phyloP scores from a whole-genome alignment of 805 yeast genomes.

The Naumovozyma castellii region DNA sequence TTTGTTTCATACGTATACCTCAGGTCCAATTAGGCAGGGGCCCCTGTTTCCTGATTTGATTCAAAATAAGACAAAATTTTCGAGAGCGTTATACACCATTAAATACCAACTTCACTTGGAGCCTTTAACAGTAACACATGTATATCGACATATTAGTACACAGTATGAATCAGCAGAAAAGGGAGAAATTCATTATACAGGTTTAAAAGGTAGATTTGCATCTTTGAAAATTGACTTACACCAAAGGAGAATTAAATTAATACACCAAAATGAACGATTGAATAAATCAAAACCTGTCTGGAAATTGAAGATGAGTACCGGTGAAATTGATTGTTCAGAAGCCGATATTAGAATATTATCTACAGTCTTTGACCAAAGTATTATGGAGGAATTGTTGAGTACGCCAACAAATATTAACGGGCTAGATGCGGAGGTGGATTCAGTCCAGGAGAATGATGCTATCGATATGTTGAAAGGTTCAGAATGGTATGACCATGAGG shows the following conservation, averaged over 20 bases:
- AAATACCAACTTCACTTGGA: constrained; percentile 61
- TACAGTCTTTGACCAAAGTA: constrained; percentile 52
- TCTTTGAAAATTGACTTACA: constrained; percentile 52
- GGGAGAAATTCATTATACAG: constrained; percentile 40
- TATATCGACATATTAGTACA: constrained; percentile 49
- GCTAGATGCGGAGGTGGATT: not conserved
- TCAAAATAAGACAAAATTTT: constrained; percentile 47
- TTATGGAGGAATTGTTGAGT: constrained; percentile 34
- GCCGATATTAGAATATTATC: constrained; percentile 62
- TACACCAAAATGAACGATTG: constrained; percentile 36
- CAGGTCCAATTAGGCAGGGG: constrained; percentile 72
- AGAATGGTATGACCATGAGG: constrained; percentile 68
- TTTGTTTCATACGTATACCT: constrained; percentile 62
- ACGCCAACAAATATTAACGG: not conserved
- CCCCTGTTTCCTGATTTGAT: constrained; percentile 45
- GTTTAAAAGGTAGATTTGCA: constrained; percentile 50
- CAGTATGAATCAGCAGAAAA: constrained; percentile 34
- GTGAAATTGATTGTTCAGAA: constrained; percentile 57
- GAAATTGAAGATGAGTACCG: constrained; percentile 52
- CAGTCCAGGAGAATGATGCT: not conserved
- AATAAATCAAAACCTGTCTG: constrained; percentile 36
- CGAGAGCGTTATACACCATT: constrained; percentile 59
- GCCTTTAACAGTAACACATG: constrained; percentile 64
- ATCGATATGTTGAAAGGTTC: constrained; percentile 8
- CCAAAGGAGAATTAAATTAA: constrained; percentile 38